A percentile compares a stretch with the other conserved stretches of the same genome.
Conservation (phyloP, 768 basidiomycete genomes). For the Boletus tomentosulus region DNA sequence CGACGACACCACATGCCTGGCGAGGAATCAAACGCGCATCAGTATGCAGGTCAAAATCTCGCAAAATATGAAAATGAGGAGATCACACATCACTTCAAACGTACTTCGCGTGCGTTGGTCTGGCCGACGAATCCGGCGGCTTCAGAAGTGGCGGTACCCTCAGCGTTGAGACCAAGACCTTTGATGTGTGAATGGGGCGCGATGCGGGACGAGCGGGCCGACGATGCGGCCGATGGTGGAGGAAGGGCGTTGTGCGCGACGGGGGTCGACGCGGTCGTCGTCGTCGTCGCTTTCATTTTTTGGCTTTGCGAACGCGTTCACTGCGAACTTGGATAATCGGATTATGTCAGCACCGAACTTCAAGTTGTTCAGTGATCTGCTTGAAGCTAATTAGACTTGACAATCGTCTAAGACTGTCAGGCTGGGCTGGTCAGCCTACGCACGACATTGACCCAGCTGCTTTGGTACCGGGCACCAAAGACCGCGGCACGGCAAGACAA, state of each 20-base stretch:
- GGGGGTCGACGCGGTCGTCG: slow-evolving; percentile 47
- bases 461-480: neutral
- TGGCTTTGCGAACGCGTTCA: neutral
- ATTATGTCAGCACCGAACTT: slow-evolving; percentile 8
- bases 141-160: slow-evolving; percentile 72
- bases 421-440: no score
- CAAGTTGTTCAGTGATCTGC: no score
- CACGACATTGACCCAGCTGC: neutral
- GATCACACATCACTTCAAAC: slow-evolving; percentile 1
- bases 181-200: slow-evolving; percentile 96
- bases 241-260: slow-evolving; percentile 73
- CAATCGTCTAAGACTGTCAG: no score
- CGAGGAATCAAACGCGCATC: neutral
- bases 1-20: slow-evolving; percentile 88
- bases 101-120: slow-evolving; percentile 82
- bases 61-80: neutral
- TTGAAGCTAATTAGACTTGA: no score
- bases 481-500: no score
- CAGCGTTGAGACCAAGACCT: slow-evolving; percentile 83
- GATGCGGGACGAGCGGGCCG: slow-evolving; percentile 70
- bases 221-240: slow-evolving; percentile 58
- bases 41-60: neutral
- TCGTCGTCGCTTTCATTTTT: slow-evolving; percentile 38
- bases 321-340: neutral
- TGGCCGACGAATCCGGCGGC: slow-evolving; percentile 91